These are phyloP conservation scores for Hypsizygus ulmarius DNA, from an alignment of 1,284 basidiomycete species.

Conservation along the genomic window DNA sequence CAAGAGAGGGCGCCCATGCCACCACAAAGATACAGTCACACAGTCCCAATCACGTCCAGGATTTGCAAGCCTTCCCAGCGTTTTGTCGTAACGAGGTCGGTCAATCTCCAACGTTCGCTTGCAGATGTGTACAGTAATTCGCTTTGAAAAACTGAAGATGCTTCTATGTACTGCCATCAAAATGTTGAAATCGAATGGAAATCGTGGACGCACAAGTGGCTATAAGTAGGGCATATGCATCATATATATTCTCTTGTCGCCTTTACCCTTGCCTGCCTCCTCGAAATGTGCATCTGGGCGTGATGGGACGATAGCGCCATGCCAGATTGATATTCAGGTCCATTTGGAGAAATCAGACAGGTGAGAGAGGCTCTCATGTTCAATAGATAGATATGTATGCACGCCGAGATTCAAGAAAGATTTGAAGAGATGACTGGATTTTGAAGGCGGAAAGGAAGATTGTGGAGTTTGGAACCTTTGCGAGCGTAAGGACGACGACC, in stretches of 20 bases:
- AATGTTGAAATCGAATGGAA: slow-evolving; percentile 1
- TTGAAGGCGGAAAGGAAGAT: too few species aligned
- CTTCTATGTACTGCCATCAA: slow-evolving; percentile 4
- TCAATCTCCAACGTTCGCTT: neutral
- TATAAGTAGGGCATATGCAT: slow-evolving; percentile 3
- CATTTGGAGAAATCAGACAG: slow-evolving; percentile 12
- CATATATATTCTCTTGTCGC: slow-evolving; percentile 4
- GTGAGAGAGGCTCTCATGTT: neutral
- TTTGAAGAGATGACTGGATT: neutral
- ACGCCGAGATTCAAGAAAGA: neutral
- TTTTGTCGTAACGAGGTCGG: too few species aligned
- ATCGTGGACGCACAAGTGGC: slow-evolving; percentile 3
- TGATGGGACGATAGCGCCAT: slow-evolving; percentile 2
- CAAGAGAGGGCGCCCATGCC: too few species aligned
- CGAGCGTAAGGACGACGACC: too few species aligned
- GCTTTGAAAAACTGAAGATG: neutral
- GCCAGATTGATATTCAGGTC: neutral
- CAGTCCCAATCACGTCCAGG: neutral
- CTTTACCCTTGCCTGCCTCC: slow-evolving; percentile 8
- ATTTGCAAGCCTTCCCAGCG: neutral
- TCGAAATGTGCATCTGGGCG: neutral
- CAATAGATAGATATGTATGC: neutral
- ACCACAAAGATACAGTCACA: neutral
- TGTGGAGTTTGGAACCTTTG: too few species aligned
- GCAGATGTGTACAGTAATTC: slow-evolving; percentile 2